Percentiles rank a stretch among this genome's conserved stretches.
These are phyloP conservation scores for Annulohypoxylon bovei DNA, from an alignment of 495 filamentous ascomycete species.

Conservation along the genomic window DNA sequence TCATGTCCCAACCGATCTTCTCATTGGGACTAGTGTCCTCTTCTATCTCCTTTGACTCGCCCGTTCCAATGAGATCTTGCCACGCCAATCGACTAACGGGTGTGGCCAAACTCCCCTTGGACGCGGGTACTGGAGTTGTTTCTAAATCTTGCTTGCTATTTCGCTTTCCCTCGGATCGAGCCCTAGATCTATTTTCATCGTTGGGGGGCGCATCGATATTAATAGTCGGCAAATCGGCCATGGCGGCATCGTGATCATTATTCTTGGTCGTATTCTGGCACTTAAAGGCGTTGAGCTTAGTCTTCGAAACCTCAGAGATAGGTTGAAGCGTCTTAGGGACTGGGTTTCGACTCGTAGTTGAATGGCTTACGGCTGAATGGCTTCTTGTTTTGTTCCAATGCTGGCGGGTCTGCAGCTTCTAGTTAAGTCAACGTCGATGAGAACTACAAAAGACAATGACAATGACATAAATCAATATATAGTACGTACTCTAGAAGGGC, in stretches of 20 bases:
- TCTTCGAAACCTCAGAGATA: conserved; percentile 60
- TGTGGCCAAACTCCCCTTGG: conserved; percentile 67
- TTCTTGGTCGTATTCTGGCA: conserved; percentile 43
- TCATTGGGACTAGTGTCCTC: conserved; percentile 58
- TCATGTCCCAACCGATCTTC: conserved; percentile 53
- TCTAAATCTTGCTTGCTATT: conserved; percentile 17
- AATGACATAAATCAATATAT: neutral
- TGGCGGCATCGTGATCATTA: conserved; percentile 4
- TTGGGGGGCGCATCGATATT: neutral
- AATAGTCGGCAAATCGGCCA: neutral
- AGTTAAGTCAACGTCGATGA: conserved; percentile 12
- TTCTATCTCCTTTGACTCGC: conserved; percentile 58
- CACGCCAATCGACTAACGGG: conserved; percentile 79
- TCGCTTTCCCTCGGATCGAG: conserved; percentile 25
- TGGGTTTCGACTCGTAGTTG: conserved; percentile 22
- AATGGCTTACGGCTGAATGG: conserved; percentile 49
- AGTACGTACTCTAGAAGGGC: conserved; percentile 39
- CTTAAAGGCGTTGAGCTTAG: conserved; percentile 61
- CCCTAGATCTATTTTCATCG: neutral
- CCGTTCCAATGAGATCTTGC: conserved; percentile 80
- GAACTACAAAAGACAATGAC: too few species aligned
- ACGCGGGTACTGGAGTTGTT: conserved; percentile 14
- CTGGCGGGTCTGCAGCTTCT: conserved; percentile 46
- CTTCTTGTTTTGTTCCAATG: conserved; percentile 63
- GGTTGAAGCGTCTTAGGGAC: conserved; percentile 48